Evolutionary conservation across 306 rosid genomes (phyloP), one percentile per base, ranked within the genome.

Genomic region (Cucurbita ficifolia): DNA sequence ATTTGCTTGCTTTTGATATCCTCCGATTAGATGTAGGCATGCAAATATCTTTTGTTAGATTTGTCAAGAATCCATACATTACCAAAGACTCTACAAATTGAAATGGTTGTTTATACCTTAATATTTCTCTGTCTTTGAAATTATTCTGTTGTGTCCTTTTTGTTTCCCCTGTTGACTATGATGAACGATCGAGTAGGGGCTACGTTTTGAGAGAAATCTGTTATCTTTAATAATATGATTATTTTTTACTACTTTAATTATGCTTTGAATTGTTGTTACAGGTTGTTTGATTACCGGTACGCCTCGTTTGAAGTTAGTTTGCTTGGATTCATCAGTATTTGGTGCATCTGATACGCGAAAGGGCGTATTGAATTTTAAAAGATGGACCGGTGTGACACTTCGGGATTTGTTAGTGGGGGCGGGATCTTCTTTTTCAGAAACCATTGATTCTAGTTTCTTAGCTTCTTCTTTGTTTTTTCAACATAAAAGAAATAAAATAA

Each of bases 371-470:
- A 75, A 76, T 77, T 77, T 73, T 73, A 52, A 53, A 48, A 78
- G 76, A 95, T 95, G 99, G 99, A 95, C 82, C 88, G 99, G 3
- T 88, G 87, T 2, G 99, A 95, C 84, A 95, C 99, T 42, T 95
- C 99, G 0, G 99, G 97, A 78, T 95, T 95, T 86, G 99, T 95
- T 51, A 95, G 99, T 11, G 99, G 99, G 83, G 99, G 96, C 74
- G 89, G 81, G 77, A 79, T 77, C 55, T 68, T 60, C 85, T 72
- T 79, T 72, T 77, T 58, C 76, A 19, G 83, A 86, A 74, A 54
- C 85, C 75, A 82, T 90, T 90, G 79, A 86, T 86, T 62, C 65
- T 86, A 79, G 78, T 79, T 78, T 80, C 82, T 88, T 91, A 84
- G 76, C 16, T 35, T 48, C 19, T 24, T 61, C 11, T 29, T 57